phyloP scores from a whole-genome alignment of 768 basidiomycete genomes.

The Leucosporidium yakuticum region DNA sequence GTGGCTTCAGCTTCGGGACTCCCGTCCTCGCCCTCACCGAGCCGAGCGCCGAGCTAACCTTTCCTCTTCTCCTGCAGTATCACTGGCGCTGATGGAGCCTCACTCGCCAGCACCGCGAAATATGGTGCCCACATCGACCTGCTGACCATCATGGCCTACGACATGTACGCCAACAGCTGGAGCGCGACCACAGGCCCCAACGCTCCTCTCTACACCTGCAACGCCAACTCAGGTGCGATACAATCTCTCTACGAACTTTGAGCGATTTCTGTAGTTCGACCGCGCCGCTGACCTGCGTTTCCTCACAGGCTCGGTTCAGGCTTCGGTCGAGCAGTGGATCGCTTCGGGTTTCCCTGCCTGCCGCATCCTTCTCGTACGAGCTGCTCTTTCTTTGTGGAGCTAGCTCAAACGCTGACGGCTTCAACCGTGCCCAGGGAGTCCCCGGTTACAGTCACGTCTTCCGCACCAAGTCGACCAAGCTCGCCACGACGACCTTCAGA shows the following conservation, averaged over 20 bases:
- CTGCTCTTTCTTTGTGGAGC: neutral
- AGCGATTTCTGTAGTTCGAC: no score
- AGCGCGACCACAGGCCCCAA: conserved; percentile 14
- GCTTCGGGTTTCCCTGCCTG: conserved; percentile 16
- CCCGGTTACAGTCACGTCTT: conserved; percentile 23
- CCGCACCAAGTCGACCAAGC: conserved; percentile 7
- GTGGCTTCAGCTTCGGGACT: neutral
- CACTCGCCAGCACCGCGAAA: neutral
- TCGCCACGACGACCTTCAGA: conserved; percentile 22
- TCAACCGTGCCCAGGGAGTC: conserved; percentile 6
- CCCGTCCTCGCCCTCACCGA: no score
- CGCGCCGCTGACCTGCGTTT: no score
- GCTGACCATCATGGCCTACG: conserved; percentile 27
- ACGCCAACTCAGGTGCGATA: neutral
- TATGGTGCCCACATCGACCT: conserved; percentile 16
- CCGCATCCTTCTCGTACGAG: conserved; percentile 3
- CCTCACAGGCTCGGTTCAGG: conserved; percentile 1
- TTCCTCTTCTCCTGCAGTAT: neutral
- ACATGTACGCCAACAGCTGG: conserved; percentile 19
- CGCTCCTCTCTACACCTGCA: conserved; percentile 19
- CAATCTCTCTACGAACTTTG: no score
- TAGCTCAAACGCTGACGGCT: neutral
- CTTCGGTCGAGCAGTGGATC: conserved; percentile 4
- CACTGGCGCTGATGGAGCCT: conserved; percentile 11
- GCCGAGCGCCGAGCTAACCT: no score